A percentile compares a stretch with the other conserved stretches of the same genome.
Evolutionary conservation across 805 yeast species (phyloP).

Genomic region (Candida piceae): DNA sequence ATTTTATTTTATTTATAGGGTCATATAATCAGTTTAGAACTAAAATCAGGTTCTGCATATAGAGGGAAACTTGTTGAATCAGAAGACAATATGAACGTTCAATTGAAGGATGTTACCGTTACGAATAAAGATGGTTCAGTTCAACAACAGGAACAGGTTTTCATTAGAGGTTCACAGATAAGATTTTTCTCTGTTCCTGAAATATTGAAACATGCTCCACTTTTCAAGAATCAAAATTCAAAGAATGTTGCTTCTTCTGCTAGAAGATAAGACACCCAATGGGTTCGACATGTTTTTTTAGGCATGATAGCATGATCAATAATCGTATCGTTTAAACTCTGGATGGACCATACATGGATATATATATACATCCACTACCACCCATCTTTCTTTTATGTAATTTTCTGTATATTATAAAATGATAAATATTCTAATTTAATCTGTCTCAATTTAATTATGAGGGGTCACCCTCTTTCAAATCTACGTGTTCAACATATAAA

Average conservation of each 20-base stretch:
- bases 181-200: conserved; percentile 86
- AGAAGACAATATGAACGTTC: conserved; percentile 94
- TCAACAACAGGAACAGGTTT: conserved; percentile 75
- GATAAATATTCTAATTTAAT: too few species aligned
- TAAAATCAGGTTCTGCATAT: conserved; percentile 80
- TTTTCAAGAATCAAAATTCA: conserved; percentile 50
- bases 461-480: too few species aligned
- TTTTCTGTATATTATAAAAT: too few species aligned
- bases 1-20: conserved; percentile 48
- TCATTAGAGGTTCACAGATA: conserved; percentile 87
- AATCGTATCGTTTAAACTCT: too few species aligned
- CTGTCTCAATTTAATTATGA: too few species aligned
- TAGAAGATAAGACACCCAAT: too few species aligned
- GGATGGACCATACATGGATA: too few species aligned
- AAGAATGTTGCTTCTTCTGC: not conserved
- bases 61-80: conserved; percentile 80
- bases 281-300: too few species aligned
- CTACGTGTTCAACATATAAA: too few species aligned
- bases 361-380: too few species aligned
- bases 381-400: too few species aligned
- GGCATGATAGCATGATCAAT: too few species aligned
- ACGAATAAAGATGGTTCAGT: conserved; percentile 75
- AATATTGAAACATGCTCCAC: conserved; percentile 80
- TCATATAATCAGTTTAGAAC: conserved; percentile 77
- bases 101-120: conserved; percentile 72